These are phyloP conservation scores for Komagataea norvegica DNA, from an alignment of 1,139 yeast species.

Conservation along the genomic window DNA sequence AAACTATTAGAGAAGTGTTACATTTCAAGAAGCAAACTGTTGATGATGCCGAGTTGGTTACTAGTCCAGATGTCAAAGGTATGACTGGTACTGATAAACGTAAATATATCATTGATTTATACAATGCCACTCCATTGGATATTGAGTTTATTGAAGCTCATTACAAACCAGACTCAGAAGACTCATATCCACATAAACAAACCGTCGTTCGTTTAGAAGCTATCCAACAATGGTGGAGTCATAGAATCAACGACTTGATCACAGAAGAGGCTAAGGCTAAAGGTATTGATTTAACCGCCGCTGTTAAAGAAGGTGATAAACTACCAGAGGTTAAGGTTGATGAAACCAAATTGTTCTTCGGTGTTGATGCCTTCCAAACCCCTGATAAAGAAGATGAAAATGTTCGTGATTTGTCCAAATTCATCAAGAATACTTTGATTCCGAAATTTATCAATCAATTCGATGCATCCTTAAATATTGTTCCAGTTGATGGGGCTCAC, in stretches of 20 bases:
- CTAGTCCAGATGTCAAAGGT: conserved; percentile 83
- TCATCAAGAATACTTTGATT: conserved; percentile 53
- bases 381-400: conserved; percentile 51
- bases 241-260: conserved; percentile 53
- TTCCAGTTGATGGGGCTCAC: conserved; percentile 79
- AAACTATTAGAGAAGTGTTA: conserved; percentile 67
- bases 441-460: conserved; percentile 59
- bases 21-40: conserved; percentile 72
- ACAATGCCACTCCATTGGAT: conserved; percentile 82
- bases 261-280: conserved; percentile 41
- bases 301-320: conserved; percentile 25
- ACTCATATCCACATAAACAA: conserved; percentile 74
- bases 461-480: conserved; percentile 41
- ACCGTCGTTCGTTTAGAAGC: conserved; percentile 82
- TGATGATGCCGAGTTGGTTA: conserved; percentile 47
- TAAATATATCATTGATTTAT: conserved; percentile 77
- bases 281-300: conserved; percentile 28
- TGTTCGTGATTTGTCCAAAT: conserved; percentile 66
- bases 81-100: conserved; percentile 82
- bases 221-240: conserved; percentile 84
- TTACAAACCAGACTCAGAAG: conserved; percentile 36
- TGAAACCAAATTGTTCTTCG: conserved; percentile 52
- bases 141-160: conserved; percentile 62
- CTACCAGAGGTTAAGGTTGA: conserved; percentile 54
- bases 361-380: conserved; percentile 73